These are phyloP conservation scores for Penicillium aurantiogriseum DNA, from an alignment of 2,329 filamentous ascomycete species.

Conservation along the genomic window DNA sequence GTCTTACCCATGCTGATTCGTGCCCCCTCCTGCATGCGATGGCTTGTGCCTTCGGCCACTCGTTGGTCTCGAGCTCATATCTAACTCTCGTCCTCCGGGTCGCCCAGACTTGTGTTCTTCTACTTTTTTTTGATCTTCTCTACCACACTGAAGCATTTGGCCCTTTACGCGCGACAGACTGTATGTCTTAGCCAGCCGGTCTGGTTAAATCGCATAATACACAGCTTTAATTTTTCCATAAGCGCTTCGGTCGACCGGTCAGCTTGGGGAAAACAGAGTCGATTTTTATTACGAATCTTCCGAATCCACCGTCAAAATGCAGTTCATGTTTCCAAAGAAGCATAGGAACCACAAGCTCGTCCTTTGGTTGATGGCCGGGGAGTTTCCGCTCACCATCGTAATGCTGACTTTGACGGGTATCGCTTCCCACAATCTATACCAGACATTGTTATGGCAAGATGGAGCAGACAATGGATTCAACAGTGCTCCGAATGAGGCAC, in stretches of 20 bases:
- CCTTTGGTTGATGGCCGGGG: constrained; percentile 53
- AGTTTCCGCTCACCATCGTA: constrained; percentile 58
- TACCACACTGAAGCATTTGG: constrained; percentile 15
- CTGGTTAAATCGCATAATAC: constrained; percentile 31
- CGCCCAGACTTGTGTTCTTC: constrained; percentile 22
- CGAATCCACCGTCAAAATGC: constrained; percentile 32
- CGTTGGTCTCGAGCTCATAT: constrained; percentile 29
- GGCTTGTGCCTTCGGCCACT: constrained; percentile 13
- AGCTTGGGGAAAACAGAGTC: not conserved
- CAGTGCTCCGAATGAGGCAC: constrained; percentile 54
- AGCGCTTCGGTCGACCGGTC: constrained; percentile 6
- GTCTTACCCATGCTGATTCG: constrained; percentile 25
- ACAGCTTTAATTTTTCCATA: constrained; percentile 1
- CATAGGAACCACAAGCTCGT: constrained; percentile 56
- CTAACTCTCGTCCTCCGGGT: constrained; percentile 27
- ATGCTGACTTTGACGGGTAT: constrained; percentile 61
- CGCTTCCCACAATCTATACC: constrained; percentile 60
- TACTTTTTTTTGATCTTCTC: constrained; percentile 12
- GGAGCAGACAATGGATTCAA: constrained; percentile 63
- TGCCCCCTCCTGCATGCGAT: constrained; percentile 32
- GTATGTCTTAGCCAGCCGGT: constrained; percentile 38
- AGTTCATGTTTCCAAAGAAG: constrained; percentile 49
- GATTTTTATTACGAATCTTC: not conserved
- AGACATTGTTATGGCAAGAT: constrained; percentile 61
- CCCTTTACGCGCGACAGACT: constrained; percentile 30